Evolutionary conservation across 345 rosid genomes (phyloP).

Genomic region (Ailanthus altissimus): DNA sequence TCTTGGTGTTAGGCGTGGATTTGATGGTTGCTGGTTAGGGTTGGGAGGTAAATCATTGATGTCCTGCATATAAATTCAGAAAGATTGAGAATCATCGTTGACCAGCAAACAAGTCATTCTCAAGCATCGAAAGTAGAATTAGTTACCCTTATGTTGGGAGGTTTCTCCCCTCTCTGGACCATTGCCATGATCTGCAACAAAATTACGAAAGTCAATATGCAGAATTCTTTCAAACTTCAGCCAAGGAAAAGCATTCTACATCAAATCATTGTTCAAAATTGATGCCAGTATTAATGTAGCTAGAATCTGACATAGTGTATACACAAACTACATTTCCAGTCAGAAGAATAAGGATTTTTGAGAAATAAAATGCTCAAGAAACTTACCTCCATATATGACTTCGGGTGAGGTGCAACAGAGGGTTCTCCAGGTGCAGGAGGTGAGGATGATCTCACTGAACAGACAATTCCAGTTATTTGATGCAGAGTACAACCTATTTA

Average conservation of each 20-base stretch:
- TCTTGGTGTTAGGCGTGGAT: constrained; percentile 74
- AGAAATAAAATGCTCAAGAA: background rate
- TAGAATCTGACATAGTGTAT: background rate
- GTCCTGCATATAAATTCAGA: constrained; percentile 54
- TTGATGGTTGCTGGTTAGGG: constrained; percentile 72
- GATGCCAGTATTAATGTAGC: background rate
- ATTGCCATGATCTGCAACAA: constrained; percentile 78
- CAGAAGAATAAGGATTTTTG: background rate
- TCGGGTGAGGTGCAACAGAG: constrained; percentile 70
- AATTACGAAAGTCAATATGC: constrained; percentile 9
- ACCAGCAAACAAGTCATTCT: constrained; percentile 20
- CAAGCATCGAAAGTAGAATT: constrained; percentile 11
- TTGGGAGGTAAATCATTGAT: constrained; percentile 87
- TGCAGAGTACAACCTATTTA: constrained; percentile 9
- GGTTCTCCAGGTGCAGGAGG: constrained; percentile 63
- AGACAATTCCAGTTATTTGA: constrained; percentile 29
- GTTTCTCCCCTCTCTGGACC: constrained; percentile 96
- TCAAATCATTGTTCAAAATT: background rate
- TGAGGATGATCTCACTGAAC: constrained; percentile 73
- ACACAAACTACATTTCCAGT: background rate
- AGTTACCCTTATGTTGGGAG: constrained; percentile 80
- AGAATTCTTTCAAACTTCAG: background rate
- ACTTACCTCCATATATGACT: constrained; percentile 91
- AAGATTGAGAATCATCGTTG: constrained; percentile 22
- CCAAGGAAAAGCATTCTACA: constrained; percentile 5